Base-by-base conservation (phyloP, 2,329 filamentous ascomycete genomes). In the Tolypocladium endophyticum region DNA sequence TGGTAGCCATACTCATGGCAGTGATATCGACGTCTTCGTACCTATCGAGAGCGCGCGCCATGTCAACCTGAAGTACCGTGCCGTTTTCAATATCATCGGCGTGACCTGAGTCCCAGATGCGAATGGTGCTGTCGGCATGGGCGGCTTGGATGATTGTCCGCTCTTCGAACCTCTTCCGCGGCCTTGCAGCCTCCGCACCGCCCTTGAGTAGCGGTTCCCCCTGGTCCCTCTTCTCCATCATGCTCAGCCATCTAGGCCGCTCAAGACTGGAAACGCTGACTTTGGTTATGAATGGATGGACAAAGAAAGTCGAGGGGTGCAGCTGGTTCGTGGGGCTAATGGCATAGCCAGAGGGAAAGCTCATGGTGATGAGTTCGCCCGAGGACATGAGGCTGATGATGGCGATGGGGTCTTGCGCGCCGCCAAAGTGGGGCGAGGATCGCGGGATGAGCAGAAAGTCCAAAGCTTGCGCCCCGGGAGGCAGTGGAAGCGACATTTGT, bases 311-410 rank as follows among this genome's bases (percentile, higher is more conserved):
- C 2, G 89, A 96, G 0, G 92, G 84, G 68, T 96, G 93, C 7
- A 99, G 81, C 73, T 96, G 90, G 68, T 97, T 96, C 4, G 92
- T 96, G 1, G 94, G 92, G 35, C 87, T 89, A 59, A 97, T 95
- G 1, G 91, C 88, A 72, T 92, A 89, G 35, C 94, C 94, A 55
- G 88, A 94, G 0, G 94, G 94, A 69, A 97, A 97, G 67, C 88
- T 96, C 71, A 97, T 77, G 0, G 93, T 96, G 57, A 95, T 81
- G 35, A 97, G 75, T 74, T 97, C 93, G 28, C 94, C 94, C 1
- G 92, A 96, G 0, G 88, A 86, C 4, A 97, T 78, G 8, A 95
- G 77, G 3, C 86, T 83, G 64, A 99, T 79, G 47, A 96, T 77
- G 28, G 92, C 93, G 60, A 97, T 88, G 0, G 94, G 94, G 70